Evolutionary conservation across 768 basidiomycete genomes (phyloP), one percentile per base, ranked within the genome.

Genomic region (Amyloporia xantha): DNA sequence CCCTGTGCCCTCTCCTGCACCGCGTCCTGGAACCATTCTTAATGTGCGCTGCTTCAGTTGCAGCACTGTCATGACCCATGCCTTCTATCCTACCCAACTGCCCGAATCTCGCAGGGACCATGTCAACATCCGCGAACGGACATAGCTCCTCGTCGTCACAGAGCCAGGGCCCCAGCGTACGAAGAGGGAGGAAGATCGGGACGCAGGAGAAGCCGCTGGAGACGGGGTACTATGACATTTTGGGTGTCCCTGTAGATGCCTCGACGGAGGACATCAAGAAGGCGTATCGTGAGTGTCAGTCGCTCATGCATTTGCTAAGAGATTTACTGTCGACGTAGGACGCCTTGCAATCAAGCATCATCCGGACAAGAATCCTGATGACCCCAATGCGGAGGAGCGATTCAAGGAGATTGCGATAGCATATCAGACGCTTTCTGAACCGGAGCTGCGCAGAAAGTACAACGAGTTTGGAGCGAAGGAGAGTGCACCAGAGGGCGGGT

Each of bases 381-480:
- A 93, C 65, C 91, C 89, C 0, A 66, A 73, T 21, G 90, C 92
- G 0, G 90, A 88, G 59, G 90, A 90, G 52, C 77, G 81, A n/a
- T 92, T 92, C 74, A 91, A 91, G 61, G 77, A 86, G 54, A 91
- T 95, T 53, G 89, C 91, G 0, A 87, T 92, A 43, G 91, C 91
- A 2, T 91, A 86, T 61, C 87, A 91, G 61, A 90, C 87, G 0
- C 77, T 93, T 5, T 90, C 87, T 1, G 90, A 93, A 54, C 78
- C 82, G 2, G 67, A 56, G 1, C 75, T 91, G 7, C 80, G 91
- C 12, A 76, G 77, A 55, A 91, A 91, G 62, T 95, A 94, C 69
- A 93, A 95, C 66, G 88, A 91, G 62, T 94, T 92, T 61, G 92
- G 91, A 1, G 73, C 86, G 0, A 88, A 86, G 67, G 89, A 86